Evolutionary conservation across 2,329 filamentous ascomycete species (phyloP).

Genomic region (Colletotrichum viniferum): DNA sequence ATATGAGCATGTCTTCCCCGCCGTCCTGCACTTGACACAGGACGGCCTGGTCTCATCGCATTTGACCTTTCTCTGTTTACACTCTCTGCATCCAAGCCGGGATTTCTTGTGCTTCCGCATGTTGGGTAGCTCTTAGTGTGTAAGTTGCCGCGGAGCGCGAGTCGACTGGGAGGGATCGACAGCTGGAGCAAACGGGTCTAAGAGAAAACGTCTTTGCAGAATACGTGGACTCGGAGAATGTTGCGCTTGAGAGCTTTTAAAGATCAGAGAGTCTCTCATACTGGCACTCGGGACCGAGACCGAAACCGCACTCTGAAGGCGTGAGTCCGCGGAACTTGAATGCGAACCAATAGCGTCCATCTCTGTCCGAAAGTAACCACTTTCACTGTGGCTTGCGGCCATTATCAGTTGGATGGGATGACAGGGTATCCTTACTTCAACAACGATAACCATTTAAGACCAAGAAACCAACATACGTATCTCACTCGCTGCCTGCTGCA

Average conservation of each 20-base stretch:
- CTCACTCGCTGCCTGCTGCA: no score
- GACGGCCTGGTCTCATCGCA: conserved; percentile 45
- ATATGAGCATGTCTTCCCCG: conserved; percentile 38
- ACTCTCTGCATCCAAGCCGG: conserved; percentile 42
- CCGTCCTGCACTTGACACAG: conserved; percentile 44
- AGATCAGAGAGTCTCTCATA: neutral
- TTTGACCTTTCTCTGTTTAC: conserved; percentile 44
- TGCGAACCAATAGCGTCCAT: neutral
- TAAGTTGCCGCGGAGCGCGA: neutral
- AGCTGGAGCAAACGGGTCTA: neutral
- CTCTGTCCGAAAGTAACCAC: neutral
- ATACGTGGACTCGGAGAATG: neutral
- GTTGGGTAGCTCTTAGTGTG: neutral
- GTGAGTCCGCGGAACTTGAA: neutral
- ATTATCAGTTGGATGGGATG: no score
- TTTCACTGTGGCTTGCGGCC: neutral
- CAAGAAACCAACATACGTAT: no score
- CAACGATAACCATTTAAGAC: no score
- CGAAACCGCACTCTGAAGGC: neutral
- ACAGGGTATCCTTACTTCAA: neutral
- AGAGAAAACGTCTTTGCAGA: fast-evolving
- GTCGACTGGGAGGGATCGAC: neutral
- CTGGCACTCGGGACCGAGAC: neutral
- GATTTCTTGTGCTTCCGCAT: conserved; percentile 38
- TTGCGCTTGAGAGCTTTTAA: neutral